phyloP scores from a whole-genome alignment of 2,329 filamentous ascomycete genomes.

The Didymella pomorum region DNA sequence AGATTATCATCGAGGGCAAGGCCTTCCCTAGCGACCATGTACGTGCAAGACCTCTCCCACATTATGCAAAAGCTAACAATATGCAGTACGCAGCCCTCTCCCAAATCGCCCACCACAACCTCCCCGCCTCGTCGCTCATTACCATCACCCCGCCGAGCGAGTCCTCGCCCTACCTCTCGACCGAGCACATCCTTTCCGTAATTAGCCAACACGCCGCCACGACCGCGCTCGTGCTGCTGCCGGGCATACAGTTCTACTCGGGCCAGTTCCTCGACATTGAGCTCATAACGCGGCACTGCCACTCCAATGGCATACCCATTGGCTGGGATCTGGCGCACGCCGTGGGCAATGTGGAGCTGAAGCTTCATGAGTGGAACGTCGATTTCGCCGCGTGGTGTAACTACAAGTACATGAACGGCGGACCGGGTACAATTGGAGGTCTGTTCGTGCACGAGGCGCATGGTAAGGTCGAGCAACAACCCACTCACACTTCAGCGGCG shows the following conservation, averaged over 20 bases:
- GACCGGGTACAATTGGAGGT: constrained; percentile 81
- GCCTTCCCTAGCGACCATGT: constrained; percentile 89
- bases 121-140: constrained; percentile 74
- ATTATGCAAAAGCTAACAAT: constrained; percentile 3
- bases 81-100: constrained; percentile 80
- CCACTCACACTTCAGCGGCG: neutral
- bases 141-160: constrained; percentile 69
- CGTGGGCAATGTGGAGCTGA: constrained; percentile 80
- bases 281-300: constrained; percentile 79
- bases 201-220: constrained; percentile 78
- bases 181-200: constrained; percentile 72
- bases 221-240: constrained; percentile 79
- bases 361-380: constrained; percentile 86
- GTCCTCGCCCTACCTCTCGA: constrained; percentile 68
- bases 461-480: constrained; percentile 59
- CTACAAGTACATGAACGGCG: constrained; percentile 92
- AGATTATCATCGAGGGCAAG: constrained; percentile 88
- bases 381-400: constrained; percentile 94
- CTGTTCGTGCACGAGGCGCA: constrained; percentile 82
- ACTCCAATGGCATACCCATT: constrained; percentile 72
- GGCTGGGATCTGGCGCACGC: constrained; percentile 93
- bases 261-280: constrained; percentile 87
- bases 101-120: constrained; percentile 74
- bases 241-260: constrained; percentile 91
- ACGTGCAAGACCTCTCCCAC: constrained; percentile 26